A percentile compares a stretch with the other conserved stretches of the same genome.
Conservation (phyloP, 1,284 basidiomycete genomes). For the Albatrellus sp. region DNA sequence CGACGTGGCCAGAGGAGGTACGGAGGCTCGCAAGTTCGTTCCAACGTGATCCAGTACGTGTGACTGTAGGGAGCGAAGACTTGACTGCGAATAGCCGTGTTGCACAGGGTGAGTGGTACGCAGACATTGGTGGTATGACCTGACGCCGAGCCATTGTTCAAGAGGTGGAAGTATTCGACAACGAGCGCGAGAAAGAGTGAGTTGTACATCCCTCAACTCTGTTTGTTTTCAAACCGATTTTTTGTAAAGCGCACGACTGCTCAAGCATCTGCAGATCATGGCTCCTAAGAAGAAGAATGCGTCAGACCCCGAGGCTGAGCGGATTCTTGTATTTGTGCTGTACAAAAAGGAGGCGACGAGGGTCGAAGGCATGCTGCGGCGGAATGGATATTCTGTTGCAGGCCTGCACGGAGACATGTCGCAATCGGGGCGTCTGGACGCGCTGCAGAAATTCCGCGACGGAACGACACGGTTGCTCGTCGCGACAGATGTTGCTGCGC, state of each 20-base stretch:
- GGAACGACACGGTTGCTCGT: slow-evolving; percentile 81
- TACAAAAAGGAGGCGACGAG: slow-evolving; percentile 97
- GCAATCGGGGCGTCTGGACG: slow-evolving; percentile 78
- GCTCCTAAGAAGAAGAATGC: slow-evolving; percentile 49
- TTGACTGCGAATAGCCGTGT: slow-evolving; percentile 91
- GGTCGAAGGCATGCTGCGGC: slow-evolving; percentile 71
- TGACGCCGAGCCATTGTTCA: slow-evolving; percentile 1
- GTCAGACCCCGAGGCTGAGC: slow-evolving; percentile 37
- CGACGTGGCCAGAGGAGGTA: slow-evolving; percentile 98
- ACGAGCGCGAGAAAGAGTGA: slow-evolving; percentile 80
- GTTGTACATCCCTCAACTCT: slow-evolving; percentile 14
- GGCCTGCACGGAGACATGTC: slow-evolving; percentile 90
- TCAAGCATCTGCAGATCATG: slow-evolving; percentile 47
- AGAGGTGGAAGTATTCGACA: slow-evolving; percentile 83
- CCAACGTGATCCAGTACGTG: slow-evolving; percentile 74
- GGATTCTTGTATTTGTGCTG: slow-evolving; percentile 88
- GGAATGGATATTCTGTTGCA: slow-evolving; percentile 77
- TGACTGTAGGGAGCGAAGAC: slow-evolving; percentile 94
- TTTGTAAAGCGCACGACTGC: slow-evolving; percentile 49
- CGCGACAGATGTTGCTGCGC: slow-evolving; percentile 95
- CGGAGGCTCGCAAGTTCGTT: slow-evolving; percentile 88
- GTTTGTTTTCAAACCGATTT: slow-evolving; percentile 1
- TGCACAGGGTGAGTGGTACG: slow-evolving; percentile 35
- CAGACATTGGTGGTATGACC: not conserved
- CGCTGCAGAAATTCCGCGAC: slow-evolving; percentile 83